Conservation (phyloP, 2,329 filamentous ascomycete genomes). For the Neopestalotiopsis sp. region DNA sequence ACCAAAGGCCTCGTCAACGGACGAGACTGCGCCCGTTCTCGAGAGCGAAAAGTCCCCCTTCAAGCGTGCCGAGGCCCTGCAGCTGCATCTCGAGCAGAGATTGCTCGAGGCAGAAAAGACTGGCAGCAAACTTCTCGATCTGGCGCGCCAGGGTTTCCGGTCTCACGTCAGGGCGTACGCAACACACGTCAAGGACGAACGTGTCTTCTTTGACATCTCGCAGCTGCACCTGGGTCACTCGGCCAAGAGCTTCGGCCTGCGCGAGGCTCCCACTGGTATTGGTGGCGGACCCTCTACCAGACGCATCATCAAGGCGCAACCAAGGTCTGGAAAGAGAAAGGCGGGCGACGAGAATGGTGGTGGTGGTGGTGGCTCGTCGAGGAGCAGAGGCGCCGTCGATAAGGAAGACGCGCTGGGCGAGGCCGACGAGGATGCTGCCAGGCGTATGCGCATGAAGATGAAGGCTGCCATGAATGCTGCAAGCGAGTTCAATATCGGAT, state of each 20-base stretch:
- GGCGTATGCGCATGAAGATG: constrained; percentile 70
- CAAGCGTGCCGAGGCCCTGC: constrained; percentile 58
- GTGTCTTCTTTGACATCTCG: constrained; percentile 89
- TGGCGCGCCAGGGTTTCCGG: constrained; percentile 85
- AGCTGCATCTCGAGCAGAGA: constrained; percentile 66
- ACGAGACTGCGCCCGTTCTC: constrained; percentile 63
- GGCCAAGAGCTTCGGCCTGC: constrained; percentile 89
- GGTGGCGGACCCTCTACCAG: constrained; percentile 58
- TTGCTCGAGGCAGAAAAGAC: constrained; percentile 48
- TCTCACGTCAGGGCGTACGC: constrained; percentile 94
- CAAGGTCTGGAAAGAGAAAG: constrained; percentile 36
- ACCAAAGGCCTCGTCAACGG: constrained; percentile 58
- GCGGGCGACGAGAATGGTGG: constrained; percentile 31
- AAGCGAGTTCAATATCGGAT: constrained; percentile 74
- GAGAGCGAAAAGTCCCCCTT: constrained; percentile 51
- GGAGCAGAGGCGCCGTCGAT: constrained; percentile 30
- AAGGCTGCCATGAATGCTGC: constrained; percentile 60
- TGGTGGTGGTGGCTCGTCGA: constrained; percentile 29
- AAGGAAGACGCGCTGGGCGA: constrained; percentile 45
- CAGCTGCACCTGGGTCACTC: constrained; percentile 90
- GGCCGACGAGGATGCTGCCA: constrained; percentile 63
- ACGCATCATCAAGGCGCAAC: constrained; percentile 44
- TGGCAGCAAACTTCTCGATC: constrained; percentile 68
- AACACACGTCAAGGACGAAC: constrained; percentile 86
- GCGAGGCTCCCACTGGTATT: constrained; percentile 88